Conservation (phyloP, 2,329 filamentous ascomycete genomes). For the Aspergillus ustus region DNA sequence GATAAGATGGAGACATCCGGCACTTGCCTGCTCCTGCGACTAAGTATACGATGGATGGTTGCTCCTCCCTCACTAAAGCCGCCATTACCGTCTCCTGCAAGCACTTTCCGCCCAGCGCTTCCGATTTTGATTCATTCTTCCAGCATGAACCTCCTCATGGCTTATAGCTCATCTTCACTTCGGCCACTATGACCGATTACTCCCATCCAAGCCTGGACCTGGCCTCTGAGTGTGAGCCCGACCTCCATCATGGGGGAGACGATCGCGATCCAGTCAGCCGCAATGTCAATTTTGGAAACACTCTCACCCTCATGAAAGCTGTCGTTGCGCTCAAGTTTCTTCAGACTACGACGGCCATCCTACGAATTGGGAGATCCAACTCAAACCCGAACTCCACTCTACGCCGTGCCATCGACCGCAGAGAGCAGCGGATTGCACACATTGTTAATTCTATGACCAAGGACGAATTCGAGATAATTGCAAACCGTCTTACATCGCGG, state of each 20-base stretch:
- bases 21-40: not conserved
- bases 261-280: not conserved
- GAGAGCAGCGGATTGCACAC: slow-evolving; percentile 29
- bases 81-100: not conserved
- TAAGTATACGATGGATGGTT: not conserved
- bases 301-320: slow-evolving; percentile 26
- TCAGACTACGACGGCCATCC: slow-evolving; percentile 26
- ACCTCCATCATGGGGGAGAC: slow-evolving; percentile 4
- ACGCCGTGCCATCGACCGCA: slow-evolving; percentile 23
- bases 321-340: slow-evolving; percentile 32
- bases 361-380: slow-evolving; percentile 16
- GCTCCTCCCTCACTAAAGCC: slow-evolving; percentile 1
- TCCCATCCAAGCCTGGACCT: slow-evolving; percentile 2
- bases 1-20: slow-evolving; percentile 6
- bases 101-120: not conserved
- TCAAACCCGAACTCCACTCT: slow-evolving; percentile 17
- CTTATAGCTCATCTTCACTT: not conserved
- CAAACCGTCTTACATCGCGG: not conserved
- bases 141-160: slow-evolving; percentile 3
- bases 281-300: slow-evolving; percentile 15
- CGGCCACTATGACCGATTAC: not conserved
- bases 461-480: not conserved
- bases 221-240: not conserved
- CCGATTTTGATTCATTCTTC: not conserved
- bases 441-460: slow-evolving; percentile 24